These are phyloP conservation scores for Cetradonia linearis DNA, from an alignment of 495 filamentous ascomycete species.

Conservation along the genomic window DNA sequence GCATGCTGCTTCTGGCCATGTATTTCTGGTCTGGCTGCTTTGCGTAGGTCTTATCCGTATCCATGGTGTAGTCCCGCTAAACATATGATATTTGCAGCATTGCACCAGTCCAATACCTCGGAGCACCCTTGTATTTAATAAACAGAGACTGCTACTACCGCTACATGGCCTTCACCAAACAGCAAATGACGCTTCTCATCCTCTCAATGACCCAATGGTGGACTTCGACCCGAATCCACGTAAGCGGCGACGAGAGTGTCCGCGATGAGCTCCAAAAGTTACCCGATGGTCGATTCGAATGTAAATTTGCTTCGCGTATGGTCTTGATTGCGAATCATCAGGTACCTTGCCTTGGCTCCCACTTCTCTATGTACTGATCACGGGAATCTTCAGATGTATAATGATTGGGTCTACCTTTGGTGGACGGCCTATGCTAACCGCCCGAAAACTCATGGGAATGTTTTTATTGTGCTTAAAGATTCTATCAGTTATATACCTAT, in stretches of 20 bases:
- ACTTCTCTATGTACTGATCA: conserved; percentile 3
- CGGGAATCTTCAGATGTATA: conserved; percentile 47
- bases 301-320: conserved; percentile 60
- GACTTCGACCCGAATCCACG: conserved; percentile 59
- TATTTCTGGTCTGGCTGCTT: conserved; percentile 9
- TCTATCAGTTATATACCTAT: conserved; percentile 64
- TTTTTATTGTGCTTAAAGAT: conserved; percentile 77
- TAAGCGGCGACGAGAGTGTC: conserved; percentile 65
- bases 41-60: not conserved
- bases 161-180: conserved; percentile 66
- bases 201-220: conserved; percentile 70
- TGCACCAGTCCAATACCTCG: conserved; percentile 51
- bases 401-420: conserved; percentile 80
- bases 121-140: conserved; percentile 55
- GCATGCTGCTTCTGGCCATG: not conserved
- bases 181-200: conserved; percentile 57
- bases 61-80: not conserved
- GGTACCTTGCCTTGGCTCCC: conserved; percentile 30
- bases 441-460: conserved; percentile 53
- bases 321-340: conserved; percentile 76
- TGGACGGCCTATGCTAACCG: conserved; percentile 64
- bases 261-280: conserved; percentile 52
- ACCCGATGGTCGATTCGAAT: conserved; percentile 52
- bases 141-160: conserved; percentile 59
- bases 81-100: conserved; percentile 35